These are phyloP conservation scores for Xanthoconium stramineum DNA, from an alignment of 768 basidiomycete species.

Conservation along the genomic window DNA sequence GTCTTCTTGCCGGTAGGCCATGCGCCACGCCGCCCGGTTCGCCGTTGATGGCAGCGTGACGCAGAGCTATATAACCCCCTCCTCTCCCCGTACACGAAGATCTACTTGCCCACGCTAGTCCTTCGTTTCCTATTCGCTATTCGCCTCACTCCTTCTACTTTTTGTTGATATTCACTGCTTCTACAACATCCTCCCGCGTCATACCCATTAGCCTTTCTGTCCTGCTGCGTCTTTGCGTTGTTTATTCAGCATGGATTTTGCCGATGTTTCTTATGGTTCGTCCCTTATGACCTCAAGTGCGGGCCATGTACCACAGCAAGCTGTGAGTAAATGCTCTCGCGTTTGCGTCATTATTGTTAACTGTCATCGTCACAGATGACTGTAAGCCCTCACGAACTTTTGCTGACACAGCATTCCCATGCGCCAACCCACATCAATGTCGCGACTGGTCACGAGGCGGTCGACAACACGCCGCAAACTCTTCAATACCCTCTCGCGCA, in stretches of 20 bases:
- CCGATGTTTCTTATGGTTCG: neutral
- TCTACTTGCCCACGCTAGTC: no score
- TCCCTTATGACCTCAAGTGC: neutral
- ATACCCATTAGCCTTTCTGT: no score
- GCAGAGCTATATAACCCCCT: neutral
- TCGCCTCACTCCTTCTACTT: no score
- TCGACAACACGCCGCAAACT: neutral
- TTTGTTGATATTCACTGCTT: no score
- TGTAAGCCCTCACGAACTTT: neutral
- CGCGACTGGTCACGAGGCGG: neutral
- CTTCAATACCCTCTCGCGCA: neutral
- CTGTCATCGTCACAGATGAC: neutral
- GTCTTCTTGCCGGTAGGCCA: neutral
- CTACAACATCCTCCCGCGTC: no score
- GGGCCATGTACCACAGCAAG: neutral
- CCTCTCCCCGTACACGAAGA: no score
- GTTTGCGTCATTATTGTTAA: neutral
- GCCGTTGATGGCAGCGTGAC: neutral
- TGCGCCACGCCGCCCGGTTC: neutral
- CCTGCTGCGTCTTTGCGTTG: no score
- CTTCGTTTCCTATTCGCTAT: no score
- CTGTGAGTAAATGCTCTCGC: slow-evolving; percentile 4
- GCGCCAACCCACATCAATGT: neutral
- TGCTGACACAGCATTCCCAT: neutral
- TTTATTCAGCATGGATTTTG: slow-evolving; percentile 1